Evolutionary conservation across 306 rosid species (phyloP), one percentile per base, ranked within the genome.

Genomic region (Dalbergia oliveri): DNA sequence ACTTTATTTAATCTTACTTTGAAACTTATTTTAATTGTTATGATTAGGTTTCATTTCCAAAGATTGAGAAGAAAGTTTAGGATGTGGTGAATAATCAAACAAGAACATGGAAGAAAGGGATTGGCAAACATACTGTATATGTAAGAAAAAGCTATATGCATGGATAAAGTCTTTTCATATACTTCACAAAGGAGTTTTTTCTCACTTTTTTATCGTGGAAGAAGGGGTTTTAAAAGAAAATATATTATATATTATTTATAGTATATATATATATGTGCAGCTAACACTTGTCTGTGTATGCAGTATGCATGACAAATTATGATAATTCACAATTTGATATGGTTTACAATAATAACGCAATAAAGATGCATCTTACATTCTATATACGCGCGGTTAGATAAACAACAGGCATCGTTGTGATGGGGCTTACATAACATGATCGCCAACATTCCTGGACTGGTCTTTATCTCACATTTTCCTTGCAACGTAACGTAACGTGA

Each of bases 11-110:
- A n/a, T n/a, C n/a, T n/a, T n/a, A n/a, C n/a, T n/a, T n/a, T n/a
- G n/a, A n/a, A n/a, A n/a, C n/a, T n/a, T n/a, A n/a, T n/a, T n/a
- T n/a, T n/a, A n/a, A n/a, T n/a, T n/a, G n/a, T n/a, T n/a, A n/a
- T n/a, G n/a, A n/a, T n/a, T n/a, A n/a, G n/a, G n/a, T n/a, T n/a
- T n/a, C n/a, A n/a, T n/a, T n/a, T n/a, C n/a, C n/a, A n/a, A 87
- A 86, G 94, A 88, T 85, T 65, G 75, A 59, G 69, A 76, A 59
- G 61, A 74, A 84, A 80, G 84, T 76, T 76, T 12, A 63, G 82
- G 73, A 47, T 84, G 75, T 86, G 75, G 16, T 72, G 75, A 66
- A 84, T 37, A 57, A 83, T 75, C 53, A 71, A 77, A 69, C 67
- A 16, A 13, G 26, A 70, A 60, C 72, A 62, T 64, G 70, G 59